phyloP scores from a whole-genome alignment of 2,329 filamentous ascomycete genomes.

The Chalara sp. region DNA sequence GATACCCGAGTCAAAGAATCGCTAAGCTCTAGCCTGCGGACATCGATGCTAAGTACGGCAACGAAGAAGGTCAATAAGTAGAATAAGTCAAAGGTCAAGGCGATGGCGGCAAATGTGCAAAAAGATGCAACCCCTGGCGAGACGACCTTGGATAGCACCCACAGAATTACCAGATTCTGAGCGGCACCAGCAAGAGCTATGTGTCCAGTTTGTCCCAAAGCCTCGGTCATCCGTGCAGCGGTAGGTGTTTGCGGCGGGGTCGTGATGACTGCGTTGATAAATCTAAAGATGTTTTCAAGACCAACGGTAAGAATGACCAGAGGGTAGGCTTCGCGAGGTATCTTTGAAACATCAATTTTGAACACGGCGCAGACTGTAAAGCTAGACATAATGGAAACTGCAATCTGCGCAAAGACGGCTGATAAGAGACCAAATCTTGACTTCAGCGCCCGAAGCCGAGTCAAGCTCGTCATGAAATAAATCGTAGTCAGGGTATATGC shows the following conservation, averaged over 20 bases:
- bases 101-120: conserved; percentile 69
- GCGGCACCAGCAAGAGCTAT: conserved; percentile 59
- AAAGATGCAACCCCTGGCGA: conserved; percentile 67
- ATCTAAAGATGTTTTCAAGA: conserved; percentile 69
- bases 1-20: conserved; percentile 56
- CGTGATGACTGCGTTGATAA: conserved; percentile 71
- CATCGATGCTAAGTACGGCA: conserved; percentile 72
- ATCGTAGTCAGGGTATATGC: conserved; percentile 58
- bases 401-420: conserved; percentile 63
- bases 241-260: conserved; percentile 64
- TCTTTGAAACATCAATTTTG: conserved; percentile 67
- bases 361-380: conserved; percentile 74
- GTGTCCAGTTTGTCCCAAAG: conserved; percentile 66
- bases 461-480: conserved; percentile 62
- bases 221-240: conserved; percentile 63
- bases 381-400: conserved; percentile 68
- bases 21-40: conserved; percentile 67
- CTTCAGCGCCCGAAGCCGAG: conserved; percentile 67
- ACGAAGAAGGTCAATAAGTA: conserved; percentile 76
- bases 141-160: conserved; percentile 58
- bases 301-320: conserved; percentile 69
- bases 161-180: conserved; percentile 64
- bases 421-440: conserved; percentile 66
- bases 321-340: conserved; percentile 69
- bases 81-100: conserved; percentile 69